Base-by-base conservation (phyloP, 2,329 filamentous ascomycete genomes). In the Blastomyces gilchristii region DNA sequence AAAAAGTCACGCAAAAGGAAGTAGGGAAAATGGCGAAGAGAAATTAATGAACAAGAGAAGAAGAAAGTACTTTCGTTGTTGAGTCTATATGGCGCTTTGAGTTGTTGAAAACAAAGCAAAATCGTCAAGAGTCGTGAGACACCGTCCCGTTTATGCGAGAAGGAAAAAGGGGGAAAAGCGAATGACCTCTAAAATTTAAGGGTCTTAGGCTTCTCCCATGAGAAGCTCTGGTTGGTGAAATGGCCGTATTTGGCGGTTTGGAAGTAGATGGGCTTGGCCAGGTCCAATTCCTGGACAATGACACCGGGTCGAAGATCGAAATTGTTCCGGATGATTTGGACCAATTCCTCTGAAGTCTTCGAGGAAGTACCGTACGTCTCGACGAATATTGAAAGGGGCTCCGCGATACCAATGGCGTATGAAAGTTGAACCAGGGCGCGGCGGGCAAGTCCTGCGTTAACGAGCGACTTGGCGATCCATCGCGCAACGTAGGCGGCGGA, bases 231-330 rank as follows among this genome's bases (percentile, higher is more conserved):
- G 89, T 97, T 94, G 80, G 91, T 96, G 81, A 99, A 99, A 86
- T 99, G 94, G 73, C 94, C 94, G 82, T 97, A 97, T 90, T 97
- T 97, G 81, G 94, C 94, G 64, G 94, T 99, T 83, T 93, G 85
- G 85, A 87, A 87, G 88, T 99, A 99, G 83, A 97, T 97, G 76
- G 94, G 94, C 81, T 91, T 91, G 79, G 87, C 88, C 69, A 99
- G 85, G 81, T 94, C 88, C 69, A 99, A 89, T 82, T 97, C 92
- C 83, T 91, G 91, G 80, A 97, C 94, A 74, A 99, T 97, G 78
- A 97, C 91, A 87, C 94, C 94, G 64, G 94, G 94, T 74, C 94
- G 87, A 79, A 99, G 86, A 82, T 99, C 92, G 76, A 99, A 99
- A 89, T 99, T 97, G 76, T 87, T 83, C 74, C 85, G 85, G 82